phyloP scores from a whole-genome alignment of 441 rosid species.

The Erodium trifolium region DNA sequence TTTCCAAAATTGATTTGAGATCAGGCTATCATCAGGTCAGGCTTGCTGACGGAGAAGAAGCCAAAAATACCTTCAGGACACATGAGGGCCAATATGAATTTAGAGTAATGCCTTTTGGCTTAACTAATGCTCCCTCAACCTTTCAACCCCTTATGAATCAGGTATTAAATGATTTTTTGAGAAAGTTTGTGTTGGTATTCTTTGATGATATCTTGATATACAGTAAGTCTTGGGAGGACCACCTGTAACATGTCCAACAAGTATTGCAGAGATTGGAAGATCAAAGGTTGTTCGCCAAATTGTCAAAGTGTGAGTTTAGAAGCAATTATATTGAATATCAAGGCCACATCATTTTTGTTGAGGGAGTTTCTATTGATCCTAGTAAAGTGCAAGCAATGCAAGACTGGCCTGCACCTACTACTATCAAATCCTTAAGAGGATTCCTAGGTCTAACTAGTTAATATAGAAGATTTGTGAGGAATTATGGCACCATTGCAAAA shows the following conservation, averaged over 20 bases:
- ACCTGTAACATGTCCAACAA: neutral
- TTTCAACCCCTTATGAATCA: neutral
- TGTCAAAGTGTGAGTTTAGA: neutral
- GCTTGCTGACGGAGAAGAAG: neutral
- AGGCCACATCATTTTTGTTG: neutral
- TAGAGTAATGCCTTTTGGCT: neutral
- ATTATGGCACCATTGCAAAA: neutral
- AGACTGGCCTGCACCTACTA: neutral
- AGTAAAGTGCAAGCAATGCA: neutral
- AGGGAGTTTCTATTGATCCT: neutral
- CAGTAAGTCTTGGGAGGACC: neutral
- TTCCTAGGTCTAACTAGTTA: neutral
- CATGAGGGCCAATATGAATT: neutral
- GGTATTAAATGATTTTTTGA: neutral
- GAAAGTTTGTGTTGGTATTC: neutral
- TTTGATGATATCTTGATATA: slow-evolving; percentile 2
- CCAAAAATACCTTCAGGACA: neutral
- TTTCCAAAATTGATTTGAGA: neutral
- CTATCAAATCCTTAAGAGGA: neutral
- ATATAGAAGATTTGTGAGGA: neutral
- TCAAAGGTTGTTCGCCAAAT: neutral
- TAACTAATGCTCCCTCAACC: neutral
- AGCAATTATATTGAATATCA: neutral
- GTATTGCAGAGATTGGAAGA: neutral
- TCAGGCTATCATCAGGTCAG: neutral